Percentiles rank a stretch among this genome's conserved stretches.
phyloP scores from a whole-genome alignment of 1,139 yeast genomes.

The Tardiomyces blankii region DNA sequence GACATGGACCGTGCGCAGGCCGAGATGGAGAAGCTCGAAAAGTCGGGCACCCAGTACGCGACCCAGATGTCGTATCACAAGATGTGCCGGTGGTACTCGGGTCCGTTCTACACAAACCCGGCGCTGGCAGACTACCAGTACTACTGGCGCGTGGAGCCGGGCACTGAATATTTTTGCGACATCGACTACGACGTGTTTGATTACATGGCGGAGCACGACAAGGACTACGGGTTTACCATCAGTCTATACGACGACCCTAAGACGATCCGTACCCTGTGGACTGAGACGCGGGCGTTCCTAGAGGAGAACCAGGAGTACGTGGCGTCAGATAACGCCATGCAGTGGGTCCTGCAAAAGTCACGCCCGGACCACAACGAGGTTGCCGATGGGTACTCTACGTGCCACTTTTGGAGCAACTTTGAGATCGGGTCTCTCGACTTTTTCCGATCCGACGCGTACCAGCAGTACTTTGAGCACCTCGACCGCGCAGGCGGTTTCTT shows the following conservation, averaged over 20 bases:
- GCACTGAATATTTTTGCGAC: conserved; percentile 53
- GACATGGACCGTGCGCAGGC: conserved; percentile 33
- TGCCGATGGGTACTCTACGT: conserved; percentile 62
- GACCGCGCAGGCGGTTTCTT: conserved; percentile 70
- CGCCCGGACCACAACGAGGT: conserved; percentile 42
- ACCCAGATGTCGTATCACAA: conserved; percentile 52
- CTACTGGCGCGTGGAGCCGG: conserved; percentile 81
- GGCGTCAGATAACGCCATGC: conserved; percentile 41
- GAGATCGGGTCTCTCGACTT: conserved; percentile 77
- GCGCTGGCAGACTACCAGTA: conserved; percentile 43
- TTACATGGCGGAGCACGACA: conserved; percentile 52
- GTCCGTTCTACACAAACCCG: conserved; percentile 51
- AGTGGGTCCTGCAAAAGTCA: conserved; percentile 33
- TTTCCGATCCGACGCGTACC: conserved; percentile 54
- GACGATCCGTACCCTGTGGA: conserved; percentile 51
- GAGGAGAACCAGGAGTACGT: conserved; percentile 47
- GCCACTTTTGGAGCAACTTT: conserved; percentile 85
- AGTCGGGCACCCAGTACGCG: conserved; percentile 57
- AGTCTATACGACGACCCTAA: conserved; percentile 59
- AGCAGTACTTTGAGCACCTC: conserved; percentile 49
- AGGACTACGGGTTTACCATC: conserved; percentile 32
- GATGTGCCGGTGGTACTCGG: conserved; percentile 70
- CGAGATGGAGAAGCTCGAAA: conserved; percentile 31
- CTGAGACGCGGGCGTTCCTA: conserved; percentile 32
- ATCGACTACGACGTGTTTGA: conserved; percentile 68